A percentile compares a stretch with the other conserved stretches of the same genome.
These are phyloP conservation scores for Arthrobotrys entomopaga DNA, from an alignment of 2,329 filamentous ascomycete species.

Conservation along the genomic window DNA sequence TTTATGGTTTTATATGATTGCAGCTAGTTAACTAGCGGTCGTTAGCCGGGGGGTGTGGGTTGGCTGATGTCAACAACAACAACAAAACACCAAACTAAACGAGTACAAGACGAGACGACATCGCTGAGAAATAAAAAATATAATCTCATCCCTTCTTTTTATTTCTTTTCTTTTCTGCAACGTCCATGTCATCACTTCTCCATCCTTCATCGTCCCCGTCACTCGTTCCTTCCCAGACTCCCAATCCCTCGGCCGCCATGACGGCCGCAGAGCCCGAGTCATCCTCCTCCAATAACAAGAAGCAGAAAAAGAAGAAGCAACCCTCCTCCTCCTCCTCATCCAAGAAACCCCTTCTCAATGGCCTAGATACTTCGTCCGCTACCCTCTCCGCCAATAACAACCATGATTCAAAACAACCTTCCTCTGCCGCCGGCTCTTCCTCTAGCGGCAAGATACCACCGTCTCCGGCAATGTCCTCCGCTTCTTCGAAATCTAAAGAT, in stretches of 20 bases:
- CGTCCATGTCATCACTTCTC: conserved; percentile 15
- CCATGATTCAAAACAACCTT: not conserved
- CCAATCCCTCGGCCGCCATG: conserved; percentile 16
- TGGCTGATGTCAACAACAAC: too few species aligned
- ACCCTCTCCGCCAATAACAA: conserved; percentile 6
- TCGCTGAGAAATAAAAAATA: too few species aligned
- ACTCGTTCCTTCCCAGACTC: conserved; percentile 23
- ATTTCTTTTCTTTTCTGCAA: conserved; percentile 28
- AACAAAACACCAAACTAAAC: too few species aligned
- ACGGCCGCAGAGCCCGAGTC: conserved; percentile 33
- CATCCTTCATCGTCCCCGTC: conserved; percentile 16
- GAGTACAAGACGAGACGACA: too few species aligned
- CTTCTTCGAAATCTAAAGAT: conserved; percentile 52
- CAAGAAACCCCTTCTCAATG: conserved; percentile 52
- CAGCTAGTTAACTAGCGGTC: too few species aligned
- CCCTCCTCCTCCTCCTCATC: conserved; percentile 31
- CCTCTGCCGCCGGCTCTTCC: conserved; percentile 24
- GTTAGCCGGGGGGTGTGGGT: too few species aligned
- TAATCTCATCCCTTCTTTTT: conserved; percentile 2
- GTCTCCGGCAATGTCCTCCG: conserved; percentile 51
- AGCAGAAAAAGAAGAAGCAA: conserved; percentile 15
- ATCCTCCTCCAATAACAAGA: not conserved
- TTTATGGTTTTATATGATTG: too few species aligned
- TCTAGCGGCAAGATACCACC: conserved; percentile 49
- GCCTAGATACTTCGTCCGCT: conserved; percentile 47